Percentiles rank a stretch among this genome's conserved stretches.
phyloP scores from a whole-genome alignment of 2,329 filamentous ascomycete genomes.

The Anthostomella pinea region DNA sequence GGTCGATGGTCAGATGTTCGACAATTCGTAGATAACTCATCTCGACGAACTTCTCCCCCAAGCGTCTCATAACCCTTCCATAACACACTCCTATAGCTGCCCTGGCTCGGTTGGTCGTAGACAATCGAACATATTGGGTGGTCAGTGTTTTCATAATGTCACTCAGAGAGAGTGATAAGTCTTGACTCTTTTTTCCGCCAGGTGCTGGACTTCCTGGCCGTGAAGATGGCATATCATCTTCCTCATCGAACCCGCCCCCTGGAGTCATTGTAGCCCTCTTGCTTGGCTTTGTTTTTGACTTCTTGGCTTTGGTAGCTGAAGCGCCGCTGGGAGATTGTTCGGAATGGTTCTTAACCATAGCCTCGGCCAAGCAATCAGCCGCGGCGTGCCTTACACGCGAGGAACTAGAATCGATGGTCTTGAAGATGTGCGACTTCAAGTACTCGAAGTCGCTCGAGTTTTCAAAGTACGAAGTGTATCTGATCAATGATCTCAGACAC shows the following conservation, averaged over 20 bases:
- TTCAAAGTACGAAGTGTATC: slow-evolving; percentile 76
- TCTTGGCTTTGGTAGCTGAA: slow-evolving; percentile 59
- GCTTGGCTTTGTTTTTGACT: slow-evolving; percentile 57
- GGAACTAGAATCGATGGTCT: slow-evolving; percentile 76
- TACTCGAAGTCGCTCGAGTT: slow-evolving; percentile 89
- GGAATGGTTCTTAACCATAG: slow-evolving; percentile 78
- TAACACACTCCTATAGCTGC: slow-evolving; percentile 87
- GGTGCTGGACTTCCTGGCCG: slow-evolving; percentile 73
- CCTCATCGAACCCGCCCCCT: slow-evolving; percentile 66
- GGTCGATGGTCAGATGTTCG: slow-evolving; percentile 74
- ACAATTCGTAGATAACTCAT: slow-evolving; percentile 78
- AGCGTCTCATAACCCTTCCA: slow-evolving; percentile 70
- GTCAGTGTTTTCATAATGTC: slow-evolving; percentile 81
- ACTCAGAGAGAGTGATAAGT: slow-evolving; percentile 69
- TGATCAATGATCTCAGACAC: slow-evolving; percentile 72
- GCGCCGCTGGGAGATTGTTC: slow-evolving; percentile 48
- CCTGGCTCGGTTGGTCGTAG: slow-evolving; percentile 76
- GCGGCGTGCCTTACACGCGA: slow-evolving; percentile 78
- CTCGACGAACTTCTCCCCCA: slow-evolving; percentile 83
- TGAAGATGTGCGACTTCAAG: slow-evolving; percentile 78
- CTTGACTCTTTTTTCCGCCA: slow-evolving; percentile 59
- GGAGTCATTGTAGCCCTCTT: slow-evolving; percentile 61
- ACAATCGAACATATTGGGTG: slow-evolving; percentile 72
- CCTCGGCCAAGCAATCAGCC: slow-evolving; percentile 78
- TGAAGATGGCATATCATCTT: slow-evolving; percentile 56